Evolutionary conservation across 1,139 yeast species (phyloP).

Genomic region (Geotrichum klebahnii): DNA sequence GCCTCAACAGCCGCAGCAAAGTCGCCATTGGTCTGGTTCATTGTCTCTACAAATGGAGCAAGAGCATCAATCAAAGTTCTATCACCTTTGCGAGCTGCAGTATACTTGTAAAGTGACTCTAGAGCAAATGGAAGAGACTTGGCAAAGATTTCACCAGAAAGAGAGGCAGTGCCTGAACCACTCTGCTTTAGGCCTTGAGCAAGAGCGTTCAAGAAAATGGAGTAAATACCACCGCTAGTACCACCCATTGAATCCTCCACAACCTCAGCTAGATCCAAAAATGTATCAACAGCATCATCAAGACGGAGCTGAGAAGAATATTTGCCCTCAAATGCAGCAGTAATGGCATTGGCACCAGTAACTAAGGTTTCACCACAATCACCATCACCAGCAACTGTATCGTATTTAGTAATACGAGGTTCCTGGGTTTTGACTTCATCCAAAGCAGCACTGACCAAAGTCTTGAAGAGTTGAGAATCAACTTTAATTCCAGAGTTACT

Average conservation of each 20-base stretch:
- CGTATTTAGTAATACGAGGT: conserved; percentile 78
- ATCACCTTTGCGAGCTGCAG: conserved; percentile 69
- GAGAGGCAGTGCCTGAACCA: conserved; percentile 30
- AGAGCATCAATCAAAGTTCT: conserved; percentile 54
- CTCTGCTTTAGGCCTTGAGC: conserved; percentile 47
- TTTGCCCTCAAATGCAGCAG: conserved; percentile 43
- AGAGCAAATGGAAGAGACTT: conserved; percentile 51
- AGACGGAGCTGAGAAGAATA: conserved; percentile 38
- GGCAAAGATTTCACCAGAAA: conserved; percentile 42
- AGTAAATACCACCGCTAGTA: conserved; percentile 89
- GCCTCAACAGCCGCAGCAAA: conserved; percentile 59
- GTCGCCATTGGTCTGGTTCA: conserved; percentile 45
- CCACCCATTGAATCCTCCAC: conserved; percentile 95
- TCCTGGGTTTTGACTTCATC: conserved; percentile 52
- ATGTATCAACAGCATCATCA: conserved; percentile 51
- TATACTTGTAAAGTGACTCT: conserved; percentile 66
- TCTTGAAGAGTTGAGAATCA: conserved; percentile 43
- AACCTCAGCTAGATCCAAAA: conserved; percentile 62
- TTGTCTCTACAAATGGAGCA: conserved; percentile 66
- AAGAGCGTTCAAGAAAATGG: conserved; percentile 71
- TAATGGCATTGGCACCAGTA: conserved; percentile 72
- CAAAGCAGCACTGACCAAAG: conserved; percentile 50
- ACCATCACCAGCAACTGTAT: conserved; percentile 92
- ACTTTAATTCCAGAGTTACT: conserved; percentile 42
- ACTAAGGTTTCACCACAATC: conserved; percentile 93